phyloP scores from a whole-genome alignment of 176 grass and related monocot genomes.

The Areca catechu region DNA sequence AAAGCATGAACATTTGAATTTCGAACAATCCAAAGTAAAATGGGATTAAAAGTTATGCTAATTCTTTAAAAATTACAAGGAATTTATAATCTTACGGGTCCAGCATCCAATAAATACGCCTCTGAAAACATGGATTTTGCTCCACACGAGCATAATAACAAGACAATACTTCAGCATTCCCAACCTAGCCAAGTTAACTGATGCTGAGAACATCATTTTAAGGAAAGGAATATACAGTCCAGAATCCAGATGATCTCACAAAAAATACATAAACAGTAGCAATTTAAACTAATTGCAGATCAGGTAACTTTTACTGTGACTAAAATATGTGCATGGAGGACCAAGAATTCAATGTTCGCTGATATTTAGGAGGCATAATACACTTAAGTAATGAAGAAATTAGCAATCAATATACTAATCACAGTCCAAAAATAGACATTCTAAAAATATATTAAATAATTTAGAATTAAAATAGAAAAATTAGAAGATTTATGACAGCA shows the following conservation, averaged over 20 bases:
- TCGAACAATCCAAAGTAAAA: background rate
- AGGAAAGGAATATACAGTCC: background rate
- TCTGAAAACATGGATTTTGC: conserved; percentile 50
- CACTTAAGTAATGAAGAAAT: no score
- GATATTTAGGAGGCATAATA: no score
- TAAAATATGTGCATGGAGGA: no score
- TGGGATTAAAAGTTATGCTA: background rate
- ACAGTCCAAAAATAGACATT: no score
- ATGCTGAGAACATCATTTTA: background rate
- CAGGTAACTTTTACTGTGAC: no score
- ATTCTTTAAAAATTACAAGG: background rate
- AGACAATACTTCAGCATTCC: conserved; percentile 40
- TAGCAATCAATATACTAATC: no score
- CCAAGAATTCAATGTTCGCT: no score
- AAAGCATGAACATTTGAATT: background rate
- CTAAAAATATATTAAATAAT: no score
- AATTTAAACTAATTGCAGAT: no score
- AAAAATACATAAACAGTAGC: background rate
- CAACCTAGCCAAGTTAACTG: conserved; percentile 43
- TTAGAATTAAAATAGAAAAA: no score
- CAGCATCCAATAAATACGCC: conserved; percentile 92
- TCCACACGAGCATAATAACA: conserved; percentile 77
- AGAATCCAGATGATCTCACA: background rate
- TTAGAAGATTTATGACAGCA: no score
- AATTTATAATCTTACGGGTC: conserved; percentile 56